These are phyloP conservation scores for Tritrichomonas foetus DNA, from an alignment of 208 protist genomes.

Conservation along the genomic window DNA sequence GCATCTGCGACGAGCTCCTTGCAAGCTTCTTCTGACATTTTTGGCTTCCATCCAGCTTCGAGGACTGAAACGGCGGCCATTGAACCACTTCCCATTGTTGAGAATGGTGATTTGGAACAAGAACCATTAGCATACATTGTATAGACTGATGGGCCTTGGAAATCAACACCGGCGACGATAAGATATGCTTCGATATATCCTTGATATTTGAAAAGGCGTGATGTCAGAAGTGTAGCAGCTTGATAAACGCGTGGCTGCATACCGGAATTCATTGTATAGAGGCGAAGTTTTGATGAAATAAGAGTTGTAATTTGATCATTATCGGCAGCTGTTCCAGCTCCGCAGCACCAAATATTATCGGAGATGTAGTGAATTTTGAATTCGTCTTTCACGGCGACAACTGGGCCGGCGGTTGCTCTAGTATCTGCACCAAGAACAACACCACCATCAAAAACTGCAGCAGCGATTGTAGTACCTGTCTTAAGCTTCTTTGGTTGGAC, in stretches of 20 bases:
- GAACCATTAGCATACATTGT: conserved; percentile 91
- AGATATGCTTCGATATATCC: conserved; percentile 95
- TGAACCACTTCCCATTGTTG: conserved; percentile 98
- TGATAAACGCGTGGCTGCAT: conserved; percentile 79
- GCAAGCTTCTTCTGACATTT: conserved; percentile 84
- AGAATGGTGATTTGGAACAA: conserved; percentile 89
- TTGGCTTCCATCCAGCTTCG: conserved; percentile 85
- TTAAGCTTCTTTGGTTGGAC: conserved; percentile 61
- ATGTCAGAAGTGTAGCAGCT: conserved; percentile 89
- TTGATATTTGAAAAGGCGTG: conserved; percentile 91
- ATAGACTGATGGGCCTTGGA: conserved; percentile 85
- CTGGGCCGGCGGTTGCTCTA: conserved; percentile 91
- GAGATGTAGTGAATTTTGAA: conserved; percentile 99
- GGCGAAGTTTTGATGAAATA: conserved; percentile 79
- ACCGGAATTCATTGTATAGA: conserved; percentile 85
- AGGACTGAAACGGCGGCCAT: conserved; percentile 97
- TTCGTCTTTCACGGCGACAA: conserved; percentile 99
- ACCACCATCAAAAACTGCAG: conserved; percentile 91
- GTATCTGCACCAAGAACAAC: conserved; percentile 99
- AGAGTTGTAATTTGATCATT: conserved; percentile 80
- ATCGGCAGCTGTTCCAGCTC: conserved; percentile 98
- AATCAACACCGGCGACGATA: conserved; percentile 96
- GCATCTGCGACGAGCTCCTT: conserved; percentile 78
- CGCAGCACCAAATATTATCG: conserved; percentile 99
- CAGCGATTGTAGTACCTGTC: conserved; percentile 99